Conservation (phyloP, 805 yeast species). For the Nematodospora valgi region DNA sequence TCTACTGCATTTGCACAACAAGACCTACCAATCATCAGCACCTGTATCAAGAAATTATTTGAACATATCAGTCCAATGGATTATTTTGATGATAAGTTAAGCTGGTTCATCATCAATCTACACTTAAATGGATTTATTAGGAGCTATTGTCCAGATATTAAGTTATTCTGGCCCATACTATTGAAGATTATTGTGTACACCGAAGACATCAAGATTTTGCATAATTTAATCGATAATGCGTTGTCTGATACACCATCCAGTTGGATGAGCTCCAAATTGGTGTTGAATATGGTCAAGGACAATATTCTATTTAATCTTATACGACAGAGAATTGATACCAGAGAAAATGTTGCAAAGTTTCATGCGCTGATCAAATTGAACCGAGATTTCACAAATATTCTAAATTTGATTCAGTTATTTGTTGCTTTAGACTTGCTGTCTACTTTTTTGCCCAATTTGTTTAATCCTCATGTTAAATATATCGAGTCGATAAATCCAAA, state of each 20-base stretch:
- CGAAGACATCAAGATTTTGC: not conserved
- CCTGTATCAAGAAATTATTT: too few species aligned
- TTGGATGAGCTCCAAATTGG: slow-evolving; percentile 3
- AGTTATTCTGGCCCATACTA: slow-evolving; percentile 1
- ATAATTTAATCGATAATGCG: not conserved
- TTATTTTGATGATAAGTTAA: slow-evolving; percentile 1
- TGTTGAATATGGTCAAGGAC: slow-evolving; percentile 1
- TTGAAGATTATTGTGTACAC: not conserved
- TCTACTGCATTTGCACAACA: too few species aligned
- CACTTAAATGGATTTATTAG: not conserved
- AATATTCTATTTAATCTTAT: not conserved
- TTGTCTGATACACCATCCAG: not conserved
- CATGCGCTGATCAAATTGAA: not conserved
- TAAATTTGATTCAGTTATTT: slow-evolving; percentile 3
- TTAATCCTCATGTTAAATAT: slow-evolving; percentile 1
- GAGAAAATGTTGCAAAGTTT: not conserved
- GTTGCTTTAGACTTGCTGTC: not conserved
- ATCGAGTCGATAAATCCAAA: slow-evolving; percentile 1
- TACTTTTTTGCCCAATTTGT: slow-evolving; percentile 4
- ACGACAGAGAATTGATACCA: not conserved
- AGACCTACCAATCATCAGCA: too few species aligned
- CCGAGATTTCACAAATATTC: slow-evolving; percentile 3
- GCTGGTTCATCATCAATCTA: slow-evolving; percentile 3
- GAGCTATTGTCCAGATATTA: not conserved
- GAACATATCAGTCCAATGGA: too few species aligned